A percentile compares a stretch with the other conserved stretches of the same genome.
Conservation (phyloP, 306 rosid genomes). For the Pyrus pyrifolia region DNA sequence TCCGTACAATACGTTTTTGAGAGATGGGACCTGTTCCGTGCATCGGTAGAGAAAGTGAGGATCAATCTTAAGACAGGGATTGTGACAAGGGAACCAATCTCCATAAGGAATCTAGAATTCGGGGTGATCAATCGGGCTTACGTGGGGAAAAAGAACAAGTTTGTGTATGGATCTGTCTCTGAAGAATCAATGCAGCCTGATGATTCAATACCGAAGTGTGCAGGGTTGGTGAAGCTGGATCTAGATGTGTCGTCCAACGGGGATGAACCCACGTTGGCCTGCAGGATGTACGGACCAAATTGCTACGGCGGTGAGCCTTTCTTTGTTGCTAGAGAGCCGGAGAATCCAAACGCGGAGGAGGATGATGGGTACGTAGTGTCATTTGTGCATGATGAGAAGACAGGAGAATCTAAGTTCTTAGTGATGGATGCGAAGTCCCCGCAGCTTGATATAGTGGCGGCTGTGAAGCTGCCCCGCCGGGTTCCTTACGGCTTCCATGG, state of each 20-base stretch:
- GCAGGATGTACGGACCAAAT: slow-evolving; percentile 55
- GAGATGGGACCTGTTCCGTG: slow-evolving; percentile 61
- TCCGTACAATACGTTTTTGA: slow-evolving; percentile 74
- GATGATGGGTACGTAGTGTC: slow-evolving; percentile 77
- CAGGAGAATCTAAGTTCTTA: slow-evolving; percentile 58
- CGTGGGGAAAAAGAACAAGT: slow-evolving; percentile 42
- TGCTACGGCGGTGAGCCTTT: slow-evolving; percentile 90
- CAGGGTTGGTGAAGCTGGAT: slow-evolving; percentile 80
- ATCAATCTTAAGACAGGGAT: slow-evolving; percentile 55
- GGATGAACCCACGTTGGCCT: slow-evolving; percentile 48
- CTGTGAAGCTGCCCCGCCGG: slow-evolving; percentile 64
- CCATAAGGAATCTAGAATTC: slow-evolving; percentile 67
- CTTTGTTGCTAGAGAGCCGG: slow-evolving; percentile 55
- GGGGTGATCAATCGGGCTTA: slow-evolving; percentile 44
- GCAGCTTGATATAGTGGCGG: slow-evolving; percentile 58
- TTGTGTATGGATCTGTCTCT: slow-evolving; percentile 64
- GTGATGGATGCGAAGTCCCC: slow-evolving; percentile 85
- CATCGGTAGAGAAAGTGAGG: slow-evolving; percentile 60
- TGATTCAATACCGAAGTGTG: slow-evolving; percentile 80
- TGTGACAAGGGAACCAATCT: slow-evolving; percentile 51
- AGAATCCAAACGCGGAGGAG: slow-evolving; percentile 21
- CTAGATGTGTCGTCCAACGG: slow-evolving; percentile 18
- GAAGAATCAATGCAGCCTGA: too few relatives aligned
- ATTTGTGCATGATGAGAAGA: slow-evolving; percentile 60
- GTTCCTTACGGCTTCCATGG: slow-evolving; percentile 96